Evolutionary conservation across 2,329 filamentous ascomycete genomes (phyloP).

Genomic region (Tolypocladium amazonense): DNA sequence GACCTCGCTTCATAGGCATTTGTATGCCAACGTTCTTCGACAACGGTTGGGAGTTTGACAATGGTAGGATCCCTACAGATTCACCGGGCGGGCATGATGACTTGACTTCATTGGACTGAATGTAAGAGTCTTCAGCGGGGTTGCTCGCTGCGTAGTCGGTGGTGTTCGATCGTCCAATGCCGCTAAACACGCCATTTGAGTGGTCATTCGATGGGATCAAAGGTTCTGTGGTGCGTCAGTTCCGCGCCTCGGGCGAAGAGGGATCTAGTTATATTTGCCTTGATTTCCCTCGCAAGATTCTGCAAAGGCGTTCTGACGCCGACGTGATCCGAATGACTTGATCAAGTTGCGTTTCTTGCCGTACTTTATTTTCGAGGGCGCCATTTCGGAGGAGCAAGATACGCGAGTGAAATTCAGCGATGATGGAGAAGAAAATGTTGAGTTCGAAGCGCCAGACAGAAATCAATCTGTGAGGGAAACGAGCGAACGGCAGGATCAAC

Average conservation of each 20-base stretch:
- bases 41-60: neutral
- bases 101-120: neutral
- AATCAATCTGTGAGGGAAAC: neutral
- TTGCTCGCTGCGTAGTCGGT: constrained; percentile 19
- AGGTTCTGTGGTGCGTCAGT: constrained; percentile 2
- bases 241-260: neutral
- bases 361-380: constrained; percentile 13
- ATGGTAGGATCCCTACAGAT: neutral
- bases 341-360: constrained; percentile 19
- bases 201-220: constrained; percentile 3
- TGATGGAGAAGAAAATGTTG: too few relatives aligned
- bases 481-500: neutral
- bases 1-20: neutral
- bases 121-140: constrained; percentile 14
- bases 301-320: constrained; percentile 10
- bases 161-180: constrained; percentile 2
- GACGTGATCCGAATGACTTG: constrained; percentile 14
- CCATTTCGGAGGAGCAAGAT: constrained; percentile 10
- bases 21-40: too few relatives aligned
- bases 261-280: constrained; percentile 5
- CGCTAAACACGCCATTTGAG: constrained; percentile 5
- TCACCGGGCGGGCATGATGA: neutral
- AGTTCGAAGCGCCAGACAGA: neutral
- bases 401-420: neutral
- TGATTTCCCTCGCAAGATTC: constrained; percentile 7